These are phyloP conservation scores for Austroboletus novae-zelandiae DNA, from an alignment of 1,284 basidiomycete genomes.

Conservation along the genomic window DNA sequence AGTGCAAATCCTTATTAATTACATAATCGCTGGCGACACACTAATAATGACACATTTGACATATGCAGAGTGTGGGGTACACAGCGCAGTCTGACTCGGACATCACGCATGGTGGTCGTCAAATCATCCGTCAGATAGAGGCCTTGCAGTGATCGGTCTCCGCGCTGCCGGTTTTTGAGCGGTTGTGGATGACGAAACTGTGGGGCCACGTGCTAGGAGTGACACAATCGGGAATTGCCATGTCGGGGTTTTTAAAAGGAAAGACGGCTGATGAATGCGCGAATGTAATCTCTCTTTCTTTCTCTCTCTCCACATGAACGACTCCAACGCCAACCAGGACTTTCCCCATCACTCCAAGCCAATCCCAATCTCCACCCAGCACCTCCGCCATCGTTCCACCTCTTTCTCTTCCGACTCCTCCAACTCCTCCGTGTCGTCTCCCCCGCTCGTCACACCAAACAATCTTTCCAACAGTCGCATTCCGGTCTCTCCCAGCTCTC, in stretches of 20 bases:
- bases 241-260: conserved; percentile 27
- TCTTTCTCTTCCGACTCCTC: conserved; percentile 58
- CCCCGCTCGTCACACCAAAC: conserved; percentile 39
- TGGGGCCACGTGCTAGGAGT: conserved; percentile 23
- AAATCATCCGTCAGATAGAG: too few species aligned
- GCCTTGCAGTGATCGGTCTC: conserved; percentile 3
- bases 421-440: conserved; percentile 49
- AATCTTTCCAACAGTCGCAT: conserved; percentile 39
- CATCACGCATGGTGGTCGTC: too few species aligned
- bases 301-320: neutral
- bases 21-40: neutral
- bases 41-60: neutral
- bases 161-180: conserved; percentile 3
- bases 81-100: too few species aligned
- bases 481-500: conserved; percentile 58
- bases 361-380: conserved; percentile 54
- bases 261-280: neutral
- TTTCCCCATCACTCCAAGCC: conserved; percentile 54
- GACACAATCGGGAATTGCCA: conserved; percentile 28
- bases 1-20: neutral
- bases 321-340: conserved; percentile 17
- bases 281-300: neutral
- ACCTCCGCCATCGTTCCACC: conserved; percentile 47
- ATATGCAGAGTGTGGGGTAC: too few species aligned
- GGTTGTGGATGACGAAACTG: conserved; percentile 13